Evolutionary conservation across 129 eudicot species (phyloP), one percentile per base, ranked within the genome.

Genomic region (Helichrysum umbraculigerum): DNA sequence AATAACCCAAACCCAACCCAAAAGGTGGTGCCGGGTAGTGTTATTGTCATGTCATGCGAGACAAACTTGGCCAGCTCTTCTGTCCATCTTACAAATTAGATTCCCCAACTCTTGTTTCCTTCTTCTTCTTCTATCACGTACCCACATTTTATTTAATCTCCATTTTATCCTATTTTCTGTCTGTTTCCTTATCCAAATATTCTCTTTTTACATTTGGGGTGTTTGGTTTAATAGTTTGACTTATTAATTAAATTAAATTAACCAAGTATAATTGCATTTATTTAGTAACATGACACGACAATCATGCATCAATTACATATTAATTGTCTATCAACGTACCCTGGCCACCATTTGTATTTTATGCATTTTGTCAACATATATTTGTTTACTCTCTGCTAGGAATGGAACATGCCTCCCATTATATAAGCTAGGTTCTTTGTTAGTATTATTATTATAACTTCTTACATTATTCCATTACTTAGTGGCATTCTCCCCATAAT

Each of bases 1-100:
- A 72, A 79, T 25, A 79, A 65, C 54, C 33, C 54, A 79, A 79
- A 65, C 54, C 33, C 54, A 79, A 65, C 54, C 17, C 66, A 72
- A 79, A 72, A 79, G 83, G 83, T 71, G 72, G 78, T 63, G 70
- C 34, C 62, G 78, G 78, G 83, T 79, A 28, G 54, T 79, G 79
- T 73, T 79, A 59, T 72, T 73, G 83, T 79, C 83, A 79, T 73
- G 74, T 79, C 83, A 79, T 66, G 74, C 79, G 74, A 41, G 83
- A 79, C 83, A 79, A 79, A 79, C 78, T 73, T 73, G 65, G 83
- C 74, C 83, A 73, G 83, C 83, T 79, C 70, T 66, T 79, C 74
- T 79, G 83, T 56, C 79, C 74, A 78, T 78, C 75, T 51, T 78
- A 59, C 54, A 69, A 69, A 78, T 78, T 78, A 79, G 83, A 79